Conservation (phyloP, 208 protist genomes). For the Herpetomonas samuelpessoai region DNA sequence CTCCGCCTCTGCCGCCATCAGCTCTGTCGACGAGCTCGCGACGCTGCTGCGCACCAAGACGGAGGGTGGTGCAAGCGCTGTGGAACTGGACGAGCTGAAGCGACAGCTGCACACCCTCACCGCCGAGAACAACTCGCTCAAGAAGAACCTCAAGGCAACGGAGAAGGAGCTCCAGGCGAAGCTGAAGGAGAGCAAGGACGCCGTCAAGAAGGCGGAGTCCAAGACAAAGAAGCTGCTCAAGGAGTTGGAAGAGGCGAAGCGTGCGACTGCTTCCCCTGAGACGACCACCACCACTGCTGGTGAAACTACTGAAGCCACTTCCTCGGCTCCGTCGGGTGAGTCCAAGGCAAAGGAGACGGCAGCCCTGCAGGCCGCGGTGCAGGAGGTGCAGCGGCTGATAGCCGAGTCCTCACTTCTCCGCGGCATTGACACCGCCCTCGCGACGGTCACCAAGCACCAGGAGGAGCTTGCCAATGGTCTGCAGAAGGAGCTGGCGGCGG, state of each 20-base stretch:
- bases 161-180: slow-evolving; percentile 28
- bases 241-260: slow-evolving; percentile 9
- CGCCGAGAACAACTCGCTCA: slow-evolving; percentile 32
- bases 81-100: slow-evolving; percentile 35
- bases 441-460: slow-evolving; percentile 21
- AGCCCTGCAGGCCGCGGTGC: background rate
- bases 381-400: slow-evolving; percentile 3
- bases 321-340: background rate
- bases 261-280: too few species aligned
- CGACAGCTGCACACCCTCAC: slow-evolving; percentile 40
- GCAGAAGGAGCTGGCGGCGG: background rate
- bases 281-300: background rate
- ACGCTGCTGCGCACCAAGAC: slow-evolving; percentile 30
- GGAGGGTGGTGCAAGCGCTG: slow-evolving; percentile 33
- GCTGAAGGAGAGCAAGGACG: slow-evolving; percentile 19
- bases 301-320: too few species aligned
- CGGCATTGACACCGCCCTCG: background rate
- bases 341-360: background rate
- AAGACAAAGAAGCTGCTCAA: slow-evolving; percentile 15
- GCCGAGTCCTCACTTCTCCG: background rate
- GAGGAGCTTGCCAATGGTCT: slow-evolving; percentile 20
- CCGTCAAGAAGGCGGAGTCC: slow-evolving; percentile 17
- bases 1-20: too few species aligned
- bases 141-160: slow-evolving; percentile 23
- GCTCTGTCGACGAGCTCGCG: slow-evolving; percentile 43